Evolutionary conservation across 345 rosid genomes (phyloP), one percentile per base, ranked within the genome.

Genomic region (Populus tremula): DNA sequence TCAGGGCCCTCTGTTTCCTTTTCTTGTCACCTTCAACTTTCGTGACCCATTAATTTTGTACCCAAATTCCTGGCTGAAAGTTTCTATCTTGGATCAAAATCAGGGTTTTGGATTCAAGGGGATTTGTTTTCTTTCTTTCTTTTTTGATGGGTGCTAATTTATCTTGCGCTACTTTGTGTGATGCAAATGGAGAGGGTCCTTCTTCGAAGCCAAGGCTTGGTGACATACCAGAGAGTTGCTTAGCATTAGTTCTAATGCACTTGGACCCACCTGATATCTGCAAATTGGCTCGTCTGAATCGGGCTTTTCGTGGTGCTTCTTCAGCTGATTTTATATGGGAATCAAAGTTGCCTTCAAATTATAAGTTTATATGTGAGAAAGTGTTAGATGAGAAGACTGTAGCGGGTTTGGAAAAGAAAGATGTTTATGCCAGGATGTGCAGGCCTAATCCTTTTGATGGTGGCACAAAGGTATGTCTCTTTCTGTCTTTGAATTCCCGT

Each of bases 191-290:
- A 12, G 79, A 53, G 38, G 73, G 79, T 18, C 68, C 64, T 25
- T 67, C 78, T 8, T 23, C 25, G 13, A 76, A 67, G 45, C 65
- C 81, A 4, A 61, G 77, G 59, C 82, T 86, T 2, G 84, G 81
- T 20, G 89, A 86, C 74, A 56, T 86, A 25, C 87, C 87, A 0
- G 89, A 86, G 81, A 31, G 81, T 49, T 86, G 87, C 72, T 53
- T 80, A 61, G 72, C 81, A 8, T 36, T 64, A 49, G 56, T 84
- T 54, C 80, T 84, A 18, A 53, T 74, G 67, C 49, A 67, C 31
- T 50, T 86, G 74, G 84, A 80, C 38, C 87, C 87, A 2, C 77
- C 69, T 1, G 87, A 86, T 70, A 84, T 86, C 39, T 86, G 85
- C 70, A 70, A 72, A 27, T 61, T 84, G 27, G 87, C 89, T 6